These are phyloP conservation scores for Elsinoe ampelina DNA, from an alignment of 2,329 filamentous ascomycete species.

Conservation along the genomic window DNA sequence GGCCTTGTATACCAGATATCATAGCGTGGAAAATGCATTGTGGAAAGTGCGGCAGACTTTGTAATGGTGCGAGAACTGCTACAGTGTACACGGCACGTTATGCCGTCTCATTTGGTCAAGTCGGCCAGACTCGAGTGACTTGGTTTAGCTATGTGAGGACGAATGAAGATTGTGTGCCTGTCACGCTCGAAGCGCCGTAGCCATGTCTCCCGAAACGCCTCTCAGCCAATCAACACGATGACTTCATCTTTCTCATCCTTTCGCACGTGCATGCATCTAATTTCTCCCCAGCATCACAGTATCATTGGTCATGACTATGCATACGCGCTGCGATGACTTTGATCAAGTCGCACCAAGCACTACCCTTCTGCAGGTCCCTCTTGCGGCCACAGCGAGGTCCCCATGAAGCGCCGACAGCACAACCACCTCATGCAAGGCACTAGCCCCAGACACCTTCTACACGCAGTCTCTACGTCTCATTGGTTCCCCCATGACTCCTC, in stretches of 20 bases:
- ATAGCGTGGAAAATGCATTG: constrained; percentile 1
- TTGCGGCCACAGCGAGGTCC: background rate
- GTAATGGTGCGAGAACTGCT: too few relatives aligned
- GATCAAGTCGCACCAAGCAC: background rate
- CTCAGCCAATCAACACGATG: background rate
- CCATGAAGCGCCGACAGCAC: background rate
- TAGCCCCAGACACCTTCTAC: background rate
- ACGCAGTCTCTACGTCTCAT: background rate
- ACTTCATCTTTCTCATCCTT: background rate
- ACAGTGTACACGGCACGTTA: too few relatives aligned
- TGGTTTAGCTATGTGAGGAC: too few relatives aligned
- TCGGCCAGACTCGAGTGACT: too few relatives aligned
- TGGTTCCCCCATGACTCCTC: background rate
- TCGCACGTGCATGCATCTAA: background rate
- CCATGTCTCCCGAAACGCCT: background rate
- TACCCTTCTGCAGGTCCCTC: background rate
- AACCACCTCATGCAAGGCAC: constrained; percentile 7
- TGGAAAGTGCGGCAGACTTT: background rate
- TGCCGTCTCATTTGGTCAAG: too few relatives aligned
- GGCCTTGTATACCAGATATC: background rate
- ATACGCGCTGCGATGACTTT: background rate
- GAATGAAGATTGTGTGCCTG: too few relatives aligned
- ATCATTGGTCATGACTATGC: background rate
- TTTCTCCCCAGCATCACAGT: too few relatives aligned
- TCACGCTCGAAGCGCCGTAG: constrained; percentile 10